Conservation (phyloP, 208 protist species). For the Wallacemonas sp. region DNA sequence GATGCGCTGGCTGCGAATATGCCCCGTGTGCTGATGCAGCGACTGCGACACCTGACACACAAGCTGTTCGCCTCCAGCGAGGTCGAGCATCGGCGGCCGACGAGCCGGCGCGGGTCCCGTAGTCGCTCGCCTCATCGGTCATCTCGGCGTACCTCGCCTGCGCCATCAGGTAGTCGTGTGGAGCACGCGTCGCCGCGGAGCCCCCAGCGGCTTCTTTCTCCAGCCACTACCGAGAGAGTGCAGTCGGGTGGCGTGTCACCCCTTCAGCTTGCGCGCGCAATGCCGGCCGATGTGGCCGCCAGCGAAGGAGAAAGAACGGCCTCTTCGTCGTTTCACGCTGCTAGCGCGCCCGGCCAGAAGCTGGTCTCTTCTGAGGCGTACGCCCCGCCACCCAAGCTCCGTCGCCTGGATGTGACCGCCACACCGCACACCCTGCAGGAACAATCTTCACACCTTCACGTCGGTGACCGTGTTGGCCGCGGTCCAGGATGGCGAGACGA, state of each 20-base stretch:
- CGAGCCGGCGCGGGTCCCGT: conserved; percentile 1
- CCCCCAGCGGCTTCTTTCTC: neutral
- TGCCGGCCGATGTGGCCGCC: neutral
- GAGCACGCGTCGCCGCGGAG: neutral
- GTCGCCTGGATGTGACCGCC: neutral
- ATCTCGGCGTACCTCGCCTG: conserved; percentile 11
- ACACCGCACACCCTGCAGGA: neutral
- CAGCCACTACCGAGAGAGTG: neutral
- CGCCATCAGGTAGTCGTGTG: neutral
- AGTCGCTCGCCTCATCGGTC: conserved; percentile 13
- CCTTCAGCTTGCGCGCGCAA: neutral
- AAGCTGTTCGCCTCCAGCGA: conserved; percentile 48
- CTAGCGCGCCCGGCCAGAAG: neutral
- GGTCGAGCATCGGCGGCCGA: neutral
- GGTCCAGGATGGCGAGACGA: conserved; percentile 71
- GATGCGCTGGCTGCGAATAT: conserved; percentile 64
- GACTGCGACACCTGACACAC: conserved; percentile 72
- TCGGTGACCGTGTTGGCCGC: conserved; percentile 72
- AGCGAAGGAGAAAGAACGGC: neutral
- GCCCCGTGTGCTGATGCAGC: conserved; percentile 60
- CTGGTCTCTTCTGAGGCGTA: neutral
- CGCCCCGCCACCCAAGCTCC: conserved; percentile 6
- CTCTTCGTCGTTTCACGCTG: neutral
- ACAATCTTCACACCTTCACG: neutral
- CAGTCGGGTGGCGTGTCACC: neutral